Base-by-base conservation (phyloP, 495 filamentous ascomycete species). In the Haplographium delicatum region DNA sequence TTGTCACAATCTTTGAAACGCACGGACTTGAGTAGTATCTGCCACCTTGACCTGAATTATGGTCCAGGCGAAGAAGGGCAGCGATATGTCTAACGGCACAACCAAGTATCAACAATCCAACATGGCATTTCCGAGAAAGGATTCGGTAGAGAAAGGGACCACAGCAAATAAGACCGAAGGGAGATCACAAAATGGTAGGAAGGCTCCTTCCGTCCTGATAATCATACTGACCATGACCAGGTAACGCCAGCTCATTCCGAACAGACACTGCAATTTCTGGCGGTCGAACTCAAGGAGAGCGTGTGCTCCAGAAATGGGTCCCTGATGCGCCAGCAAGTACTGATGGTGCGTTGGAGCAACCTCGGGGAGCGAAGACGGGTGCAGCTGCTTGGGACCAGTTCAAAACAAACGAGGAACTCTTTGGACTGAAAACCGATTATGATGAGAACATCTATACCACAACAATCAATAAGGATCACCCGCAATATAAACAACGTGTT, bases 401-500 rank as follows among this genome's bases (percentile, higher is more conserved):
- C 59, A 86, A 88, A 60, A 81, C 75, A 34, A 97, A 98, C 57
- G 85, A 94, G 65, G 76, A 81, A 27, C 81, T 87, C 3, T 97
- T 95, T 62, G 93, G 93, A 7, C 67, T 91, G 28, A 88, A 80
- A 67, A 89, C 81, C 15, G 85, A 85, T 56, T 97, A 96, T 63
- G 84, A 96, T 57, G 94, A 97, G 65, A 88, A 84, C 58, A 81
- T 91, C 39, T 99, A 99, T 63, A 99, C 94, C 8, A 97, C 91
- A 16, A 70, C 76, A 8, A 88, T 99, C 55, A 82, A 99, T 62
- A 85, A 82, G 53, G 83, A 68, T 25, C 81, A 91, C 63, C 90
- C 93, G 1, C 68, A 79, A 22, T 96, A 93, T 67, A 82, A 81
- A 52, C 79, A 86, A 61, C 80, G 83, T 50, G 69, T 85, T 48